Evolutionary conservation across 1,139 yeast genomes (phyloP).

Genomic region (Kodamaea ohmeri): DNA sequence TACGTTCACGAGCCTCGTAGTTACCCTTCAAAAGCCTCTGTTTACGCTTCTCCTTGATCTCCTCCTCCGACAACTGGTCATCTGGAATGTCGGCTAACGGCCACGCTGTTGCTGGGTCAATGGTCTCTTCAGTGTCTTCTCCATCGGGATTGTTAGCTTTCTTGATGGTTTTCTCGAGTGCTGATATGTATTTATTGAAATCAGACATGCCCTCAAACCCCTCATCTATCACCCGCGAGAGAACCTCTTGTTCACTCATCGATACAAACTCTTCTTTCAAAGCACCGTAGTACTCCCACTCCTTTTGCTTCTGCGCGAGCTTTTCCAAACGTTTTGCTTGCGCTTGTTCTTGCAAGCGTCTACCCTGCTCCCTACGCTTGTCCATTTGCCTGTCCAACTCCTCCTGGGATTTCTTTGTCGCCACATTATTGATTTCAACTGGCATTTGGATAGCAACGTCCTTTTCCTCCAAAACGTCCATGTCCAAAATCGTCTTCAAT

Average conservation of each 20-base stretch:
- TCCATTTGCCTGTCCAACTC: conserved; percentile 76
- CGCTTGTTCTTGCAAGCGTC: conserved; percentile 89
- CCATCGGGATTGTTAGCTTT: conserved; percentile 58
- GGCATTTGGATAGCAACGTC: conserved; percentile 87
- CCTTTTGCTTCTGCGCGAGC: conserved; percentile 75
- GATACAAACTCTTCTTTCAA: conserved; percentile 51
- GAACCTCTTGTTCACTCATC: conserved; percentile 33
- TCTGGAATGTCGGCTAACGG: conserved; percentile 84
- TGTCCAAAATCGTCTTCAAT: conserved; percentile 51
- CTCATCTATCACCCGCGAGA: conserved; percentile 55
- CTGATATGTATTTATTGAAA: conserved; percentile 63
- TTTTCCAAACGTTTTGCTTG: conserved; percentile 80
- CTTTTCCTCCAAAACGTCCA: conserved; percentile 60
- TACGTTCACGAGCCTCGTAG: conserved; percentile 82
- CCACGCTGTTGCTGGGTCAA: conserved; percentile 57
- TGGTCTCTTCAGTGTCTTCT: conserved; percentile 44
- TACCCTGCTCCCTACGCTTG: conserved; percentile 81
- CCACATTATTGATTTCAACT: conserved; percentile 45
- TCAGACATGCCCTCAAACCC: conserved; percentile 77
- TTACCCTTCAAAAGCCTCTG: conserved; percentile 83
- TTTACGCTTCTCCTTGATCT: conserved; percentile 80
- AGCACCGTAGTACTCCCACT: conserved; percentile 64
- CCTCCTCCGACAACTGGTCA: conserved; percentile 74
- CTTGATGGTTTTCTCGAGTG: conserved; percentile 66
- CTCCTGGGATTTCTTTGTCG: conserved; percentile 73